Conservation (phyloP, 2,329 filamentous ascomycete genomes). For the Colletotrichum sp. region DNA sequence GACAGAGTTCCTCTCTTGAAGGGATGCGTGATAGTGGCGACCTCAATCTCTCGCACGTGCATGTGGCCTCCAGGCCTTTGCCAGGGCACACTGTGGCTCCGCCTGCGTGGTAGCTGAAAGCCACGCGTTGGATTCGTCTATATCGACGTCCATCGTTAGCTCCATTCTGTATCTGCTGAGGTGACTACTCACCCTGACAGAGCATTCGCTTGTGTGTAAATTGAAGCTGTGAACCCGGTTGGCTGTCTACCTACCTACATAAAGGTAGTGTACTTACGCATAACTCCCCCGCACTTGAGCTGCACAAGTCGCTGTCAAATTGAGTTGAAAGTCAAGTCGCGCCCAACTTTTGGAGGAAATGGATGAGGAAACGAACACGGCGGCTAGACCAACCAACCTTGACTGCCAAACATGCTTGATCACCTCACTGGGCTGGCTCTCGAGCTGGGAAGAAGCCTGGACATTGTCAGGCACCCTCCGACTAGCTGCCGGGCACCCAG, state of each 20-base stretch:
- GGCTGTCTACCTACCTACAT: not conserved
- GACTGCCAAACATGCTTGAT: not conserved
- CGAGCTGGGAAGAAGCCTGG: slow-evolving; percentile 9
- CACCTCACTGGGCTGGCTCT: not conserved
- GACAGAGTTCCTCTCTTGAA: not conserved
- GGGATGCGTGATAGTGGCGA: not conserved
- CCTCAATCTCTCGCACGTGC: not conserved
- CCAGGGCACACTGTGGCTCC: not conserved
- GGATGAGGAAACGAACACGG: slow-evolving; percentile 7
- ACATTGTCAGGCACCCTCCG: not conserved
- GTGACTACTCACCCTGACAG: not conserved
- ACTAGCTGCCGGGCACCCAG: not conserved
- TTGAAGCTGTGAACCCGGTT: not conserved
- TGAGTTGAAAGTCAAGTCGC: not conserved
- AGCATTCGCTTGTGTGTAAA: not conserved
- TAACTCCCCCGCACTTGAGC: not conserved
- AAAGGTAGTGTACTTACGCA: not conserved
- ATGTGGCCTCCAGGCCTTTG: not conserved
- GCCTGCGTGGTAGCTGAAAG: not conserved
- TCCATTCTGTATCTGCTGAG: not conserved
- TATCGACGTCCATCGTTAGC: not conserved
- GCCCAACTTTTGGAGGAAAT: not conserved
- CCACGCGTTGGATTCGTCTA: not conserved
- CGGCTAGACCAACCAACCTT: not conserved
- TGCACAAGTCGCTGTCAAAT: not conserved